Percentiles rank a stretch among this genome's conserved stretches.
Conservation (phyloP, 768 basidiomycete species). For the Mycena leptocephala region DNA sequence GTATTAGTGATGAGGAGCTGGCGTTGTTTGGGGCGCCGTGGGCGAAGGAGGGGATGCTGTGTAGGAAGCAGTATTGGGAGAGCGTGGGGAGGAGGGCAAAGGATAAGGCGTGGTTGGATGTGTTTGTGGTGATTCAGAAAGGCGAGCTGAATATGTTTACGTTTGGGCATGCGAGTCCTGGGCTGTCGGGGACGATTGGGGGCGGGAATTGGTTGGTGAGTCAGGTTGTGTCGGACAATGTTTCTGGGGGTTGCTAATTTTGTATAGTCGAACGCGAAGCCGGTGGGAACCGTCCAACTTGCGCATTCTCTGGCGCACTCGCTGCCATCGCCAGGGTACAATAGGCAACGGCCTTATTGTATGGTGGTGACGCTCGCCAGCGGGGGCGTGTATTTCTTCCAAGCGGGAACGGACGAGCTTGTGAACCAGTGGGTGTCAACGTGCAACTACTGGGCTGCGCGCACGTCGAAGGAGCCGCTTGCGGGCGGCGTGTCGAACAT, state of each 20-base stretch:
- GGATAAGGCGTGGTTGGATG: slow-evolving; percentile 94
- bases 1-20: slow-evolving; percentile 95
- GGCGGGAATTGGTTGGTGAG: slow-evolving; percentile 99
- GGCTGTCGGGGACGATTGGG: slow-evolving; percentile 80
- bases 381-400: slow-evolving; percentile 97
- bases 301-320: slow-evolving; percentile 92
- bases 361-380: slow-evolving; percentile 93
- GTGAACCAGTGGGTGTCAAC: slow-evolving; percentile 99
- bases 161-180: slow-evolving; percentile 85
- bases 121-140: slow-evolving; percentile 96
- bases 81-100: slow-evolving; percentile 85
- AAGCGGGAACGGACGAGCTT: slow-evolving; percentile 97
- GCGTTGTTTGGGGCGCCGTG: slow-evolving; percentile 96
- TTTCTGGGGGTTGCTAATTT: slow-evolving; percentile 20
- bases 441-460: slow-evolving; percentile 99
- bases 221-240: slow-evolving; percentile 39
- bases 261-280: slow-evolving; percentile 85
- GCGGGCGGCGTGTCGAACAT: slow-evolving; percentile 98
- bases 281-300: slow-evolving; percentile 87
- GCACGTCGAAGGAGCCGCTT: slow-evolving; percentile 95
- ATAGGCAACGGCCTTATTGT: slow-evolving; percentile 91
- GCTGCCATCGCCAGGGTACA: slow-evolving; percentile 94
- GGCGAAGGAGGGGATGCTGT: slow-evolving; percentile 99
- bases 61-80: slow-evolving; percentile 97
- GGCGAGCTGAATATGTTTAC: slow-evolving; percentile 97